Evolutionary conservation across 257 asterid genomes (phyloP), one percentile per base, ranked within the genome.

Genomic region (Echites panduratus): DNA sequence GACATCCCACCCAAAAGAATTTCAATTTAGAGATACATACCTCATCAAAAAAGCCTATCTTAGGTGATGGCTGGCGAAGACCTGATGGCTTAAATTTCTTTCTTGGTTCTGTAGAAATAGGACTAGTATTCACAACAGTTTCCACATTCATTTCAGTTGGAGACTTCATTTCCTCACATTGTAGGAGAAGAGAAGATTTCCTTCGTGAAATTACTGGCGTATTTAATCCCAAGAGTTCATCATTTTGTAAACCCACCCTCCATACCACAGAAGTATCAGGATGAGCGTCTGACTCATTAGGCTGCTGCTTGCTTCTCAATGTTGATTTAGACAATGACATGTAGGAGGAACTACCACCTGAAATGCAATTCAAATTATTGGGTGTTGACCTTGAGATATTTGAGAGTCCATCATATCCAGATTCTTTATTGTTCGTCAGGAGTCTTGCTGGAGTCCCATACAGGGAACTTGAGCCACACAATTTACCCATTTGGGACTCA

Each of bases 21-120:
- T 29, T 10, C 14, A 32, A 40, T 16, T 49, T 29, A 40, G 4
- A 45, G 26, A 66, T 14, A 67, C 73, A 16, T 45, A 90, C 92
- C 93, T 88, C 88, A 45, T 80, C 86, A 12, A 88, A 90, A 68
- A 80, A 87, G 63, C 96, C 88, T 65, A 84, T 80, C 64, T 17
- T 82, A 9, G 93, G 89, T 38, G 90, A 84, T 52, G 97, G 97
- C 66, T 81, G 83, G 4, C 91, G 90, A 20, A 90, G 86, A 44
- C 82, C 76, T 16, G 97, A 89, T 47, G 82, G 88, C 76, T 70
- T 82, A 24, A 76, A 27, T 58, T 56, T 73, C 63, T 73, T 65
- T n/a, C 70, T 53, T 20, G 85, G 78, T 17, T 67, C 40, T 29
- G 74, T 56, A 53, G 77, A 54, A 69, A 20, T 71, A 49, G 29